Evolutionary conservation across 2,329 filamentous ascomycete species (phyloP).

Genomic region (Trichophyton verrucosum): DNA sequence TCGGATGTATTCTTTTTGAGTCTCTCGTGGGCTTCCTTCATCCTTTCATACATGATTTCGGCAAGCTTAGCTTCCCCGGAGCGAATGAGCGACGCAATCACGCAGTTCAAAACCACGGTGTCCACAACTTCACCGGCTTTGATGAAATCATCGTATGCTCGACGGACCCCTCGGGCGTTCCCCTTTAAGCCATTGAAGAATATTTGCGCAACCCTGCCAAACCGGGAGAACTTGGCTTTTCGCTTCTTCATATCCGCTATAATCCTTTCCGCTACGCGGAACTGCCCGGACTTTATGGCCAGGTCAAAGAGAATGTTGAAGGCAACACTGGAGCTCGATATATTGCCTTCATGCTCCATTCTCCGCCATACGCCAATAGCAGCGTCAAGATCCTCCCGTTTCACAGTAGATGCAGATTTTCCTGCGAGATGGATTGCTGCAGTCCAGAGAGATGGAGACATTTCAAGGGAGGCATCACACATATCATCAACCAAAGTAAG

Average conservation of each 20-base stretch:
- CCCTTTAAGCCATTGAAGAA: slow-evolving; percentile 66
- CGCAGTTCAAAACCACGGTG: slow-evolving; percentile 71
- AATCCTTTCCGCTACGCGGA: slow-evolving; percentile 69
- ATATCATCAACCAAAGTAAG: slow-evolving; percentile 75
- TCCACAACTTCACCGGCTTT: slow-evolving; percentile 77
- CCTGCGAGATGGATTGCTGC: slow-evolving; percentile 68
- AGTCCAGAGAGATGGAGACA: slow-evolving; percentile 66
- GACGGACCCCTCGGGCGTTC: slow-evolving; percentile 61
- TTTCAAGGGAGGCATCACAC: slow-evolving; percentile 55
- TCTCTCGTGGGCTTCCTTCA: slow-evolving; percentile 53
- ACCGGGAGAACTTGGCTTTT: slow-evolving; percentile 57
- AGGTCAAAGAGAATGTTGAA: slow-evolving; percentile 90
- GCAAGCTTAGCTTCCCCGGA: slow-evolving; percentile 66
- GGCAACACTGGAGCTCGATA: slow-evolving; percentile 61
- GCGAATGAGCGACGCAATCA: slow-evolving; percentile 65
- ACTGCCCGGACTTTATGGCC: slow-evolving; percentile 75
- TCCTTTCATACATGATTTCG: slow-evolving; percentile 67
- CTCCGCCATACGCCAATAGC: slow-evolving; percentile 72
- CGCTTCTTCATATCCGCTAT: slow-evolving; percentile 67
- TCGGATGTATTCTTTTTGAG: slow-evolving; percentile 20
- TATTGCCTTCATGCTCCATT: slow-evolving; percentile 64
- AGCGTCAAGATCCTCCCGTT: slow-evolving; percentile 50
- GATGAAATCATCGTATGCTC: slow-evolving; percentile 73
- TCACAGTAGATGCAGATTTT: slow-evolving; percentile 51
- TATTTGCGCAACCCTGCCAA: slow-evolving; percentile 69